Percentiles rank a stretch among this genome's conserved stretches.
Evolutionary conservation across 148 eudicot genomes (phyloP).

Genomic region (Fallopia convolvulus): DNA sequence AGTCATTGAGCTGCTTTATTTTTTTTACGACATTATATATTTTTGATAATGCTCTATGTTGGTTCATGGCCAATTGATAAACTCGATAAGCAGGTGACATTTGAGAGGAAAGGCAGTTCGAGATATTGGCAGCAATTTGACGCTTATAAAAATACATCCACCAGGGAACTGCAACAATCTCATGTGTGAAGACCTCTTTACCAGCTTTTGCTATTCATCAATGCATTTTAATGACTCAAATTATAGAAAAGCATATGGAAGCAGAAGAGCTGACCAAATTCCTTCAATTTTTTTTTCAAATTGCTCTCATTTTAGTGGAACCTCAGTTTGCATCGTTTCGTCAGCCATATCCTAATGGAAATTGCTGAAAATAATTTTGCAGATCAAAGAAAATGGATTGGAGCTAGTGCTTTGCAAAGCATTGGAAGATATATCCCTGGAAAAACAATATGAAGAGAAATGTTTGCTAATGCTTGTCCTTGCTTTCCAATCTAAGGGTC

Average conservation of each 20-base stretch:
- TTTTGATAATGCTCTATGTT: background rate
- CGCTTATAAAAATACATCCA: constrained; percentile 34
- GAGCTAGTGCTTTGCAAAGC: constrained; percentile 61
- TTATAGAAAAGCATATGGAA: background rate
- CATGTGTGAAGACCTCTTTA: constrained; percentile 18
- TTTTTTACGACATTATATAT: background rate
- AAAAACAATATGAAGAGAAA: constrained; percentile 70
- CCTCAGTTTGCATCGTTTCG: background rate
- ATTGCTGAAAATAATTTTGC: constrained; percentile 14
- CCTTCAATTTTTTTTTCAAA: background rate
- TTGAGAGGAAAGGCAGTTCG: constrained; percentile 60
- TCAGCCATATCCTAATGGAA: background rate
- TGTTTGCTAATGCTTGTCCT: constrained; percentile 51
- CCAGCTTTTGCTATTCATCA: background rate
- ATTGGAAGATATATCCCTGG: constrained; percentile 64
- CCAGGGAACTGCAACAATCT: constrained; percentile 27
- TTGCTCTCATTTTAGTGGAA: background rate
- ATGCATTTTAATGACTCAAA: background rate
- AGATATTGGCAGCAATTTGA: constrained; percentile 81
- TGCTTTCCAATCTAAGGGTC: constrained; percentile 43
- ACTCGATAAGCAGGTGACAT: constrained; percentile 38
- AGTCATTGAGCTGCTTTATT: background rate
- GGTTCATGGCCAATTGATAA: background rate
- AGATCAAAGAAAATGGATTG: constrained; percentile 51
- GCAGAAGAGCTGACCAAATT: background rate